A percentile compares a stretch with the other conserved stretches of the same genome.
Conservation (phyloP, 306 rosid species). For the Malus asiatica region DNA sequence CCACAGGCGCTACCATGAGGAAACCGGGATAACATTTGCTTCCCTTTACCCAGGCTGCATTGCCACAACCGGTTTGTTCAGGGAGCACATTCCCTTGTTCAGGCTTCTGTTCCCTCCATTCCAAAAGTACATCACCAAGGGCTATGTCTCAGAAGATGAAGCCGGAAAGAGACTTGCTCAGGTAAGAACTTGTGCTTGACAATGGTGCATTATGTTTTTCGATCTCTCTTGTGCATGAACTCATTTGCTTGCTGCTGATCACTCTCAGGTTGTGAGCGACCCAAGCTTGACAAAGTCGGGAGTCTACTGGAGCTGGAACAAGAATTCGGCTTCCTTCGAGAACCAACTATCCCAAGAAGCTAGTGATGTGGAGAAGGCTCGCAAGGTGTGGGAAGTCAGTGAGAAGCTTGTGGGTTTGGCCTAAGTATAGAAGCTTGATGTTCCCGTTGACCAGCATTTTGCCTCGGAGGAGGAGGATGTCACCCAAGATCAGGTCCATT, state of each 20-base stretch:
- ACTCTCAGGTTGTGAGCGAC: conserved; percentile 75
- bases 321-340: conserved; percentile 84
- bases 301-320: conserved; percentile 99
- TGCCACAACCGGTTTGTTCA: conserved; percentile 93
- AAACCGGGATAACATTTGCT: conserved; percentile 82
- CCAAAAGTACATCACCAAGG: conserved; percentile 95
- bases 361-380: conserved; percentile 77
- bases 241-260: conserved; percentile 7
- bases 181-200: conserved; percentile 29
- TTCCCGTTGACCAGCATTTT: conserved; percentile 1
- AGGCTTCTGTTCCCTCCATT: conserved; percentile 86
- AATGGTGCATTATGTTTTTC: neutral
- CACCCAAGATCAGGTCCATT: neutral
- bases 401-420: conserved; percentile 96
- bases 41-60: conserved; percentile 98
- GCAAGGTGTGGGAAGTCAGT: conserved; percentile 87
- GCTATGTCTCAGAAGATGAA: conserved; percentile 93
- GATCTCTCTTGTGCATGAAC: neutral
- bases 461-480: conserved; percentile 19
- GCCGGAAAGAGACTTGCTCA: conserved; percentile 97
- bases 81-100: conserved; percentile 97
- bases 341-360: conserved; percentile 90
- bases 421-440: conserved; percentile 18
- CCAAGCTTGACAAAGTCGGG: conserved; percentile 97
- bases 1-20: conserved; percentile 79